Conservation (phyloP, 2,329 filamentous ascomycete species). For the Aspergillus tubingensis region DNA sequence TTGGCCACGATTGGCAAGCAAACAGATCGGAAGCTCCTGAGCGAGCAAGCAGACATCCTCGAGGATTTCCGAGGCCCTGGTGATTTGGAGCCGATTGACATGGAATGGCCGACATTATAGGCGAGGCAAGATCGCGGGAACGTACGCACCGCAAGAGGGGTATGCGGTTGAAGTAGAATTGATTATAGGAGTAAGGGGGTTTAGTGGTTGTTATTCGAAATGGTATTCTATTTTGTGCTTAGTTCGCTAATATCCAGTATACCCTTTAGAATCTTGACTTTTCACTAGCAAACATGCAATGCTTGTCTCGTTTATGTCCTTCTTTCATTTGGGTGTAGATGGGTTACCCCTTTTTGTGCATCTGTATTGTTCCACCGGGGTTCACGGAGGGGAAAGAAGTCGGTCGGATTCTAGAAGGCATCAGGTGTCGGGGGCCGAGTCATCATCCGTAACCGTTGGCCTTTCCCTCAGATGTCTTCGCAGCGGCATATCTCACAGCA, state of each 20-base stretch:
- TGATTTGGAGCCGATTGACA: slow-evolving; percentile 49
- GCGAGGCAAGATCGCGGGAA: background rate
- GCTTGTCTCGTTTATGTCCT: background rate
- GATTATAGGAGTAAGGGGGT: background rate
- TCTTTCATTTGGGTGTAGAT: background rate
- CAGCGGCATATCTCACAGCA: no score
- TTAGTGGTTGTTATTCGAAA: background rate
- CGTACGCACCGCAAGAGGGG: background rate
- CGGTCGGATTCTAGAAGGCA: background rate
- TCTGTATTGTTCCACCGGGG: background rate
- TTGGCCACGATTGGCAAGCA: slow-evolving; percentile 56
- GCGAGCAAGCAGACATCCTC: slow-evolving; percentile 56
- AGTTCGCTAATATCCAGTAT: background rate
- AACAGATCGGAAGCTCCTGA: slow-evolving; percentile 53
- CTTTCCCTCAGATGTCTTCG: no score
- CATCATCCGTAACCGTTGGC: background rate
- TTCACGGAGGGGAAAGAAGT: background rate
- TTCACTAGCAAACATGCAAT: background rate
- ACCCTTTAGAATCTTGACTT: background rate
- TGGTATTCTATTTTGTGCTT: background rate
- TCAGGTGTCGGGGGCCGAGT: background rate
- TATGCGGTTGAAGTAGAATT: background rate
- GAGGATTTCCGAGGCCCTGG: slow-evolving; percentile 55
- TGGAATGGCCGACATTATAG: slow-evolving; percentile 40
- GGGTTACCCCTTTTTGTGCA: background rate